Percentiles rank a stretch among this genome's conserved stretches.
Evolutionary conservation across 768 basidiomycete species (phyloP).

Genomic region (Albatrellus ellisii): DNA sequence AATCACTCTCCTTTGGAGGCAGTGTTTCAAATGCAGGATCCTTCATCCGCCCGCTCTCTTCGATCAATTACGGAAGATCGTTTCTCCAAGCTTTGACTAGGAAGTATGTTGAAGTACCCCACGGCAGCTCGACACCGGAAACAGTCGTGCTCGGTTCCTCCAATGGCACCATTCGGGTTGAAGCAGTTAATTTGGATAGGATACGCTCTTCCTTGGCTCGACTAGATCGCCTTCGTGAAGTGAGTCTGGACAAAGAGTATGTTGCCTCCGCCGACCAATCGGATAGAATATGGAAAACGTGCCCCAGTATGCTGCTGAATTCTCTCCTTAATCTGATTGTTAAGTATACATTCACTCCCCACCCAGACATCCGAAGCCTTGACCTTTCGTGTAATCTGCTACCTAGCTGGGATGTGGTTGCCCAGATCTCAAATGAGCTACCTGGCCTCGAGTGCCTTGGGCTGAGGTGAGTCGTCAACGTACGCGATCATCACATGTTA

Average conservation of each 20-base stretch:
- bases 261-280: constrained; percentile 39
- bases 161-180: constrained; percentile 69
- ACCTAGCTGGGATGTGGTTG: constrained; percentile 55
- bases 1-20: not conserved
- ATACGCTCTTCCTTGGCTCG: constrained; percentile 58
- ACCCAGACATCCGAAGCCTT: constrained; percentile 33
- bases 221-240: constrained; percentile 56
- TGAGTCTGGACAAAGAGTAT: constrained; percentile 62
- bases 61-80: constrained; percentile 45
- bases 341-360: not conserved
- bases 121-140: constrained; percentile 41
- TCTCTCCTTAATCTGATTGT: constrained; percentile 11
- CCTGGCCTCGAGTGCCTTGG: constrained; percentile 48
- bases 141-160: constrained; percentile 70
- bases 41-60: constrained; percentile 62
- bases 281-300: constrained; percentile 40
- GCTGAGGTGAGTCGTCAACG: constrained; percentile 53
- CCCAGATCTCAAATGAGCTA: constrained; percentile 48
- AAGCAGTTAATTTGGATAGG: constrained; percentile 74
- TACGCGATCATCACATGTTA: constrained; percentile 7
- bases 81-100: constrained; percentile 63
- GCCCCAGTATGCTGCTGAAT: constrained; percentile 51
- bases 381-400: constrained; percentile 74
- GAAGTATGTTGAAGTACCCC: constrained; percentile 64
- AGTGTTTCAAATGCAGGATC: constrained; percentile 58